Percentiles rank a stretch among this genome's conserved stretches.
phyloP scores from a whole-genome alignment of 306 rosid species.

The Cucumis cinereus region DNA sequence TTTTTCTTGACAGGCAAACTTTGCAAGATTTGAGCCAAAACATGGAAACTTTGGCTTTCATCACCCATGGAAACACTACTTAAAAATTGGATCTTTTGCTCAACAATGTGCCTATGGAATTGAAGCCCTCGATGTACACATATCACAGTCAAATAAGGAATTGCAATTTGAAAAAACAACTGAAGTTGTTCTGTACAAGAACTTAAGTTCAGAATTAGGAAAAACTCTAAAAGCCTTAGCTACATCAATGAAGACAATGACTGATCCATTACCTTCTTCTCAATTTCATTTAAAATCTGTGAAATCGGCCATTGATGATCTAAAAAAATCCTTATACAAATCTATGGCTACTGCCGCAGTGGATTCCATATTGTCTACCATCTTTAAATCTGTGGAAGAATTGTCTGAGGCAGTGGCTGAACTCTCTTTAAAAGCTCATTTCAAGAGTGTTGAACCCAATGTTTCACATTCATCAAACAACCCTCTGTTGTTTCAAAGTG shows the following conservation, averaged over 20 bases:
- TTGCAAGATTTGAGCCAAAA: slow-evolving; percentile 89
- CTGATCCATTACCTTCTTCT: slow-evolving; percentile 28
- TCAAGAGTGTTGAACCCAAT: slow-evolving; percentile 16
- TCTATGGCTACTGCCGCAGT: slow-evolving; percentile 46
- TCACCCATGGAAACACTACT: slow-evolving; percentile 85
- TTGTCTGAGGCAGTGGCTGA: slow-evolving; percentile 48
- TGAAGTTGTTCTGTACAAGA: slow-evolving; percentile 41
- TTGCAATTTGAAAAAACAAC: slow-evolving; percentile 31
- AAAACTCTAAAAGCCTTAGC: slow-evolving; percentile 48
- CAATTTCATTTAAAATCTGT: slow-evolving; percentile 34
- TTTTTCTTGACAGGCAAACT: slow-evolving; percentile 69
- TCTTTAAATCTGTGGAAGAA: slow-evolving; percentile 43
- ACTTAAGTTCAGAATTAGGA: slow-evolving; percentile 44
- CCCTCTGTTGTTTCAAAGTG: slow-evolving; percentile 51
- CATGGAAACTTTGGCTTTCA: slow-evolving; percentile 63
- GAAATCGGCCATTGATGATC: slow-evolving; percentile 38
- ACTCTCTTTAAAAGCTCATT: slow-evolving; percentile 55
- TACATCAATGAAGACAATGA: slow-evolving; percentile 47
- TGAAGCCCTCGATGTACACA: slow-evolving; percentile 45
- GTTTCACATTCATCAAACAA: slow-evolving; percentile 28
- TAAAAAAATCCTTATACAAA: slow-evolving; percentile 37
- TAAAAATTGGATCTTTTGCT: slow-evolving; percentile 59
- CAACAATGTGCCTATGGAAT: slow-evolving; percentile 65
- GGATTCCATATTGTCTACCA: slow-evolving; percentile 47
- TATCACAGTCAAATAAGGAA: slow-evolving; percentile 28